Percentiles rank a stretch among this genome's conserved stretches.
These are phyloP conservation scores for Apocynum venetum DNA, from an alignment of 257 asterid genomes.

Conservation along the genomic window DNA sequence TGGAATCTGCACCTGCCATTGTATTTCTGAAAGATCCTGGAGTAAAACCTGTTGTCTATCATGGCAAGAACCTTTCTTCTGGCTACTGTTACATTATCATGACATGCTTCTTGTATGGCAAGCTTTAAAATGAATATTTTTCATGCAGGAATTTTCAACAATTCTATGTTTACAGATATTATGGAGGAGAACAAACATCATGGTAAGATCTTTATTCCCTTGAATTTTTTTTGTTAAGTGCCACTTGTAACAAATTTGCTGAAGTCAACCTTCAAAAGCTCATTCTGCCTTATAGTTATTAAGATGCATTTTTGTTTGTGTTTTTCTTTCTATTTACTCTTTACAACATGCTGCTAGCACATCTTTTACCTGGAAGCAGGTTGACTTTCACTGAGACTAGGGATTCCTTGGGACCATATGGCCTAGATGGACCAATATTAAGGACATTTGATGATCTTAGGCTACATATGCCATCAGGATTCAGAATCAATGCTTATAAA, in stretches of 20 bases:
- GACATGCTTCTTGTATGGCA: constrained; percentile 16
- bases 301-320: background rate
- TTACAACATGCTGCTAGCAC: background rate
- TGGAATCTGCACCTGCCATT: constrained; percentile 90
- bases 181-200: constrained; percentile 85
- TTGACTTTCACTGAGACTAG: background rate
- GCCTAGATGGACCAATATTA: background rate
- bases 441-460: background rate
- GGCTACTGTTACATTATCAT: background rate
- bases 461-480: background rate
- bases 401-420: background rate
- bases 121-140: constrained; percentile 31
- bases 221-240: constrained; percentile 8
- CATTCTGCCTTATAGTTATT: background rate
- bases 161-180: constrained; percentile 67
- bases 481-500: background rate
- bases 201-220: constrained; percentile 39
- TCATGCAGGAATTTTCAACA: constrained; percentile 71
- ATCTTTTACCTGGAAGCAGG: background rate
- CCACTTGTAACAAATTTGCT: background rate
- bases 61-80: constrained; percentile 43
- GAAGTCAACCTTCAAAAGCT: background rate
- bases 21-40: constrained; percentile 92
- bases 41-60: constrained; percentile 72
- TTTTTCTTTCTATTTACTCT: background rate